These are phyloP conservation scores for Marasmius oreades DNA, from an alignment of 1,284 basidiomycete species.

Conservation along the genomic window DNA sequence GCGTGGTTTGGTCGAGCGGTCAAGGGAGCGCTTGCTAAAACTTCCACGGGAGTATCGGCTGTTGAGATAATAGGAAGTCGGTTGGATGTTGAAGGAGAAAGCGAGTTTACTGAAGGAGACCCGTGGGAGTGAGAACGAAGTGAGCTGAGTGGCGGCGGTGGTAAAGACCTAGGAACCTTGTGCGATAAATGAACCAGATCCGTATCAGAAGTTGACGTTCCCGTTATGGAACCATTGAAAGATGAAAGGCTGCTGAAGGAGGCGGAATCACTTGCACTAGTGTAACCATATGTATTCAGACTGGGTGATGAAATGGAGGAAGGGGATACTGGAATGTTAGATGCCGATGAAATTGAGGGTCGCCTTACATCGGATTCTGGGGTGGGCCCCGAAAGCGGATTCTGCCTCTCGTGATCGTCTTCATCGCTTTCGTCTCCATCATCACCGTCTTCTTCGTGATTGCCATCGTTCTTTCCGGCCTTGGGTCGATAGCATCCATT, in stretches of 20 bases:
- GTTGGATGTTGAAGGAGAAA: not conserved
- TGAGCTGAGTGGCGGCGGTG: not conserved
- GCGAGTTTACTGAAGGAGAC: not conserved
- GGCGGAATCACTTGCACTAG: not conserved
- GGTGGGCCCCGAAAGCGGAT: not conserved
- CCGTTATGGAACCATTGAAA: too few species aligned
- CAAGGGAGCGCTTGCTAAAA: not conserved
- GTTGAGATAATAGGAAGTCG: not conserved
- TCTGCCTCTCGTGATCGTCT: not conserved
- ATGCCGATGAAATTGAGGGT: not conserved
- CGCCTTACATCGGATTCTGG: not conserved
- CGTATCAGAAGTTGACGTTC: not conserved
- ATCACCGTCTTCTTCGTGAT: slow-evolving; percentile 20
- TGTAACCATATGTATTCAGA: not conserved
- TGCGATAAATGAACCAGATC: not conserved
- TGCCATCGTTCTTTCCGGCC: slow-evolving; percentile 27
- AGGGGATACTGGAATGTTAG: not conserved
- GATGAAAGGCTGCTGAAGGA: not conserved
- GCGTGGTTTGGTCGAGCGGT: not conserved
- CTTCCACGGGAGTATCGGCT: not conserved
- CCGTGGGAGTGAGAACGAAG: not conserved
- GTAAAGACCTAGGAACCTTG: not conserved
- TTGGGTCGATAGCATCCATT: slow-evolving; percentile 50
- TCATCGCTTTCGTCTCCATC: slow-evolving; percentile 7
- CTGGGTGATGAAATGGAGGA: not conserved